phyloP scores from a whole-genome alignment of 176 grass and related monocot genomes.

The Oryza rufipogon region DNA sequence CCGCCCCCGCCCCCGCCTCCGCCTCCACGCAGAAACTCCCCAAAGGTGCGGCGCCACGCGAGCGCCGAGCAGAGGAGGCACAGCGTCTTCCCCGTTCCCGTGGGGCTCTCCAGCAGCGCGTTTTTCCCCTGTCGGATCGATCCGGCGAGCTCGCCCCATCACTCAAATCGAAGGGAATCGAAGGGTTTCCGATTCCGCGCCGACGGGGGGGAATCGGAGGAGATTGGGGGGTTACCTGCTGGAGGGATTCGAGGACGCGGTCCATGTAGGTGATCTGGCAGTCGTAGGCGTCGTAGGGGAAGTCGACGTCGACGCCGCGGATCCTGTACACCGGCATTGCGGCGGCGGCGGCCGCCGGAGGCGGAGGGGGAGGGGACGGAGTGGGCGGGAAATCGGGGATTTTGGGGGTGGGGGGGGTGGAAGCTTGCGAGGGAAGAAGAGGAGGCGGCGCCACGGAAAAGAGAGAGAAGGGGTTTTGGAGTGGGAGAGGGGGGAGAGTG shows the following conservation, averaged over 20 bases:
- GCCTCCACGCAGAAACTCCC: conserved; percentile 63
- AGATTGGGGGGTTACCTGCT: conserved; percentile 54
- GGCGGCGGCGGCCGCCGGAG: conserved; percentile 10
- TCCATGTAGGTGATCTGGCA: conserved; percentile 93
- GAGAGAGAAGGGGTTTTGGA: too few relatives aligned
- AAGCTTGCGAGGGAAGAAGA: conserved; percentile 31
- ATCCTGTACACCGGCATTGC: conserved; percentile 90
- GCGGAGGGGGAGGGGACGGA: conserved; percentile 10
- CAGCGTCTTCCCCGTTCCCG: conserved; percentile 92
- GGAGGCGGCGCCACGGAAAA: background rate
- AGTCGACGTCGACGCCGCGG: conserved; percentile 81
- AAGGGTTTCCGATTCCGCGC: conserved; percentile 37
- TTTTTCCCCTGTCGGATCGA: conserved; percentile 61
- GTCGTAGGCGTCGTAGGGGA: conserved; percentile 92
- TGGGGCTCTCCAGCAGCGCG: conserved; percentile 93
- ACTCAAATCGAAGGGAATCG: conserved; percentile 6
- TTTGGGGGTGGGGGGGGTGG: too few relatives aligned
- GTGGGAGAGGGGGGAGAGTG: too few relatives aligned
- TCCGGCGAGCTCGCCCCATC: background rate
- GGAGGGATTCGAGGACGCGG: conserved; percentile 83
- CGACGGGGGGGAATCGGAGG: background rate
- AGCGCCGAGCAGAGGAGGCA: conserved; percentile 83
- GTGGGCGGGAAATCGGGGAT: background rate
- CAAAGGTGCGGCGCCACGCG: conserved; percentile 82
- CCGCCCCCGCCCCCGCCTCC: conserved; percentile 36